Conservation (phyloP, 192 early-diverging fungal species). For the Phlyctochytrium arcticum region DNA sequence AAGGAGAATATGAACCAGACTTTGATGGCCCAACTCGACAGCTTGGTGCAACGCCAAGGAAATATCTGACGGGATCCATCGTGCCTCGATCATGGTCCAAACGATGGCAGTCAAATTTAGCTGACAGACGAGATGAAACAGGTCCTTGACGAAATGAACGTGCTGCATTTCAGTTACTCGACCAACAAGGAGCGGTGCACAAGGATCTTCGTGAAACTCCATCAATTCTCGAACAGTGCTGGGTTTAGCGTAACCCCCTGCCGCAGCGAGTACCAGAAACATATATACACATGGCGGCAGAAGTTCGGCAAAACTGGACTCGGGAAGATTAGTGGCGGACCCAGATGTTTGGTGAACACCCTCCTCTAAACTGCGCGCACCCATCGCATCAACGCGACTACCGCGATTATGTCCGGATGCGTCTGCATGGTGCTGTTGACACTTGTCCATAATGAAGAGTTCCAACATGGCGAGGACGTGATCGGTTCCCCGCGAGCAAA, state of each 20-base stretch:
- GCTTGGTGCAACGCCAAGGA: constrained; percentile 16
- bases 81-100: constrained; percentile 28
- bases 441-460: constrained; percentile 30
- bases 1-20: constrained; percentile 35
- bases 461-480: constrained; percentile 34
- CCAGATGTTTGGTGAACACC: too few species aligned
- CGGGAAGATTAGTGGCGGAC: too few species aligned
- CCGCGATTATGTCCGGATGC: background rate
- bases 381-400: background rate
- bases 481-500: constrained; percentile 21
- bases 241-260: constrained; percentile 22
- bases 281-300: constrained; percentile 25
- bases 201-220: constrained; percentile 32
- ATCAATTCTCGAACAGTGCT: constrained; percentile 27
- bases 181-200: constrained; percentile 13
- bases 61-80: constrained; percentile 33
- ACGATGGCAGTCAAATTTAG: constrained; percentile 35
- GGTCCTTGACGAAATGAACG: constrained; percentile 20
- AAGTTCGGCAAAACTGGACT: constrained; percentile 19
- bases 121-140: constrained; percentile 29
- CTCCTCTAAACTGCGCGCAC: too few species aligned
- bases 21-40: constrained; percentile 36
- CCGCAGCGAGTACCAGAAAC: constrained; percentile 30
- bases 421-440: constrained; percentile 10
- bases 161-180: constrained; percentile 21